Percentiles rank a stretch among this genome's conserved stretches.
Conservation (phyloP, 75 land plant genomes). For the Picea sitchensis region DNA sequence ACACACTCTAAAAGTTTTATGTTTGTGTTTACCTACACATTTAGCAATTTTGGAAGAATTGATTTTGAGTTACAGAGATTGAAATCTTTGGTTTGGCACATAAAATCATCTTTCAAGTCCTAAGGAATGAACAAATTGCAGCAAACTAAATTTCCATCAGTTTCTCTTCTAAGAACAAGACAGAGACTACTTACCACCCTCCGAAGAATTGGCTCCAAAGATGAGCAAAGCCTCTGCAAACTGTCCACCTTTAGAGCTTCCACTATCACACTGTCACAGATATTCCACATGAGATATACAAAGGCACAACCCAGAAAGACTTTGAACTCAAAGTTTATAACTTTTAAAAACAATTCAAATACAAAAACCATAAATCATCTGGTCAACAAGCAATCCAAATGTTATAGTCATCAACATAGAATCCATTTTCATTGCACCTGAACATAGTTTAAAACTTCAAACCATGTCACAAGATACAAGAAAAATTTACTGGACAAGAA, state of each 20-base stretch:
- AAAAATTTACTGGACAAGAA: not conserved
- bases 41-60: not conserved
- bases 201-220: conserved; percentile 84
- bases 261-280: conserved; percentile 72
- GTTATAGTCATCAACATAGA: too few species aligned
- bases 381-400: too few species aligned
- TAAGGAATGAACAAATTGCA: not conserved
- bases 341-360: too few species aligned
- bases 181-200: conserved; percentile 63
- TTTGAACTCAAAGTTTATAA: too few species aligned
- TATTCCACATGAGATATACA: not conserved
- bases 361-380: too few species aligned
- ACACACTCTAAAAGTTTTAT: too few species aligned
- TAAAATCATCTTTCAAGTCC: not conserved
- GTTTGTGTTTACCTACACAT: too few species aligned
- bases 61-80: not conserved
- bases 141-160: not conserved
- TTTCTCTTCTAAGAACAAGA: not conserved
- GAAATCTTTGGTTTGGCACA: not conserved
- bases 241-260: conserved; percentile 90
- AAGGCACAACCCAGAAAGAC: too few species aligned
- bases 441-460: not conserved
- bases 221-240: conserved; percentile 79
- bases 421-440: not conserved
- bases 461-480: not conserved